Percentiles rank a stretch among this genome's conserved stretches.
Conservation (phyloP, 2,329 filamentous ascomycete genomes). For the Aspergillus luchuensis region DNA sequence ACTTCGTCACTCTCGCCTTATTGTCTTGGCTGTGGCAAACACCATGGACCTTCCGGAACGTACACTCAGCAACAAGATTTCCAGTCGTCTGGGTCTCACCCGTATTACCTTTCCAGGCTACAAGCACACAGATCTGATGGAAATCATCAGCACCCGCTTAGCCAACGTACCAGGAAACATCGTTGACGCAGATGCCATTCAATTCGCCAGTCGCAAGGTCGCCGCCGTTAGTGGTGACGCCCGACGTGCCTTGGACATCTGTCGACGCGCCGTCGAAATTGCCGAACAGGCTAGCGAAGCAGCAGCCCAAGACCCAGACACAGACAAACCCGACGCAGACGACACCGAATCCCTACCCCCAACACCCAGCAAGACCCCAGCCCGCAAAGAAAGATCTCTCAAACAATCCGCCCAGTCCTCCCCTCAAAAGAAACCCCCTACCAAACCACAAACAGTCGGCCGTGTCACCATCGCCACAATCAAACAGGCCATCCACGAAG, state of each 20-base stretch:
- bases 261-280: conserved; percentile 89
- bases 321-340: conserved; percentile 24
- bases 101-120: conserved; percentile 97
- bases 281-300: conserved; percentile 71
- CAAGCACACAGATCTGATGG: conserved; percentile 95
- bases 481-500: conserved; percentile 92
- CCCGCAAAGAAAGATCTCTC: conserved; percentile 31
- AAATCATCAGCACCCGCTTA: conserved; percentile 92
- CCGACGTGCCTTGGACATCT: conserved; percentile 89
- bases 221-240: conserved; percentile 95
- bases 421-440: conserved; percentile 21
- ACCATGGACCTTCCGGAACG: conserved; percentile 98
- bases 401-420: conserved; percentile 18
- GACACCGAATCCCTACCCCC: conserved; percentile 42
- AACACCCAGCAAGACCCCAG: conserved; percentile 48
- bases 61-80: conserved; percentile 97
- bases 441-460: conserved; percentile 34
- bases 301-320: conserved; percentile 24
- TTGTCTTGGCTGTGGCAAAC: conserved; percentile 96
- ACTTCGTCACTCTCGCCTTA: conserved; percentile 83
- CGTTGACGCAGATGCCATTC: conserved; percentile 88
- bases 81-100: conserved; percentile 83
- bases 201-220: conserved; percentile 95
- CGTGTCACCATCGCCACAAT: conserved; percentile 90
- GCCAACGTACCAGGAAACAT: conserved; percentile 85